These are phyloP conservation scores for Wickerhamiella occidentalis DNA, from an alignment of 805 yeast species.

Conservation along the genomic window DNA sequence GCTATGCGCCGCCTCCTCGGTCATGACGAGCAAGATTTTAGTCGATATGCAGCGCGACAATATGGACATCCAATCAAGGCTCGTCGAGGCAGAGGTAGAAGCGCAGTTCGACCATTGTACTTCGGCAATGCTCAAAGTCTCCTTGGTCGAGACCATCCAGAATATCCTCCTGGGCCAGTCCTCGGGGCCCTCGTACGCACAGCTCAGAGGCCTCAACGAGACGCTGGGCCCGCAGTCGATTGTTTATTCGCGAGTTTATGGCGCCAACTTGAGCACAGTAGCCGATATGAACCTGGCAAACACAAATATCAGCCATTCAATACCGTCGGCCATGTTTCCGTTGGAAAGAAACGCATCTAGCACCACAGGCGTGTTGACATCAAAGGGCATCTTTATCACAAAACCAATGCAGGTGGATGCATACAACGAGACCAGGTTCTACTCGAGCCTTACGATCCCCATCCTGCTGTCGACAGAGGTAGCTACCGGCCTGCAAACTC, in stretches of 20 bases:
- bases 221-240: neutral
- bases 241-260: neutral
- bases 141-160: neutral
- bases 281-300: neutral
- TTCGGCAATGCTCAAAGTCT: conserved; percentile 12
- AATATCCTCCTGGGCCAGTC: neutral
- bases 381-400: neutral
- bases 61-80: conserved; percentile 18
- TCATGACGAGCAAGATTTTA: conserved; percentile 19
- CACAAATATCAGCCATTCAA: neutral
- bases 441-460: conserved; percentile 1
- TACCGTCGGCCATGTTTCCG: neutral
- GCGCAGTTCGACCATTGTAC: conserved; percentile 15
- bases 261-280: neutral
- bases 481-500: neutral
- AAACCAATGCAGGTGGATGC: neutral
- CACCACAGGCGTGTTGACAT: neutral
- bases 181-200: neutral
- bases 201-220: neutral
- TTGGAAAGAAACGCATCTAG: neutral
- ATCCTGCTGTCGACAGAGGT: neutral
- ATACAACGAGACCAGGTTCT: neutral
- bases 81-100: conserved; percentile 18
- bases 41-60: conserved; percentile 29
- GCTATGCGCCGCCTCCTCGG: conserved; percentile 45